Conservation (phyloP, 768 basidiomycete species). For the Pleurotus salmoneostramineus region DNA sequence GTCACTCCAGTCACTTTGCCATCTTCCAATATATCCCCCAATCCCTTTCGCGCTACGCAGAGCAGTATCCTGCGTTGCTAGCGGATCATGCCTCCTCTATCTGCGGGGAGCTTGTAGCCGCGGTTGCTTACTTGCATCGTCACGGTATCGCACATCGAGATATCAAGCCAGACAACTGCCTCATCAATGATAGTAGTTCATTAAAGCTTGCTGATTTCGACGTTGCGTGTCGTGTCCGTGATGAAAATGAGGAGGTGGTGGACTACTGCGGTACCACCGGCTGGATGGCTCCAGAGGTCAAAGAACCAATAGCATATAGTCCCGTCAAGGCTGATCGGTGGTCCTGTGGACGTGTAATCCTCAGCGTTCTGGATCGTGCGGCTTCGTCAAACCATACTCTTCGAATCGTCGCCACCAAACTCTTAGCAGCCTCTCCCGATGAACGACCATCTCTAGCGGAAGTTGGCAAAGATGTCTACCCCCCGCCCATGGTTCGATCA, state of each 20-base stretch:
- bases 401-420: background rate
- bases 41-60: background rate
- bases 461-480: no score
- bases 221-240: slow-evolving; percentile 7
- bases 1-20: no score
- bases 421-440: background rate
- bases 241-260: slow-evolving; percentile 3
- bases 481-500: no score
- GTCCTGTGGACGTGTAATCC: slow-evolving; percentile 9
- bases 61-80: background rate
- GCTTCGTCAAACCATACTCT: background rate
- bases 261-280: slow-evolving; percentile 1
- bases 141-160: slow-evolving; percentile 82
- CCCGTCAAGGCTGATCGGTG: slow-evolving; percentile 10
- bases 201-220: slow-evolving; percentile 49
- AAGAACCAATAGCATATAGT: slow-evolving; percentile 3
- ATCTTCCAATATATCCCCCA: background rate
- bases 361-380: slow-evolving; percentile 3
- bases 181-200: slow-evolving; percentile 69
- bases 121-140: slow-evolving; percentile 53
- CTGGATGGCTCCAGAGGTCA: slow-evolving; percentile 11
- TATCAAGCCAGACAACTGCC: slow-evolving; percentile 80
- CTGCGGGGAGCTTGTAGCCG: background rate
- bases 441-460: background rate
- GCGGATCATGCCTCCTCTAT: background rate